Evolutionary conservation across 306 rosid genomes (phyloP).

Genomic region (Lotus japonicus): DNA sequence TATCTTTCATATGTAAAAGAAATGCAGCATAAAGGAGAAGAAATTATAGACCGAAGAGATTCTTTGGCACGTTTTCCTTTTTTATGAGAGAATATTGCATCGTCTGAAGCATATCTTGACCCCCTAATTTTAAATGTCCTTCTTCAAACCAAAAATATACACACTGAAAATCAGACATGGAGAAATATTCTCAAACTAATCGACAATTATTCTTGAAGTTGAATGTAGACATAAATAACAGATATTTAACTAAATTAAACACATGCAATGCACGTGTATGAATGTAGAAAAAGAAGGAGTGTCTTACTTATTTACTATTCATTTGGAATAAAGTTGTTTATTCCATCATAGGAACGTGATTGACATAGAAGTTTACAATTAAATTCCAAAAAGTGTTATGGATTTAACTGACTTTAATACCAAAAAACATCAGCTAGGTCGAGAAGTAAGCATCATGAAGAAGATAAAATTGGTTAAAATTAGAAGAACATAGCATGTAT

Average conservation of each 20-base stretch:
- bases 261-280: neutral
- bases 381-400: neutral
- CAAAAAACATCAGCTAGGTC: neutral
- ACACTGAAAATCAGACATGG: neutral
- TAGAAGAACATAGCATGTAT: neutral
- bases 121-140: too few species aligned
- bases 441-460: neutral
- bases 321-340: constrained; percentile 16
- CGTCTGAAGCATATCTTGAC: constrained; percentile 18
- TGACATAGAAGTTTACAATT: neutral
- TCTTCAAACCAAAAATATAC: neutral
- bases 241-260: neutral
- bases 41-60: constrained; percentile 24
- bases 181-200: neutral
- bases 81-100: constrained; percentile 16
- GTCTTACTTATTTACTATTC: neutral
- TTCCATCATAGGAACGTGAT: neutral
- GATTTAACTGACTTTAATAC: neutral
- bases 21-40: constrained; percentile 13
- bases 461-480: too few species aligned
- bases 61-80: constrained; percentile 19
- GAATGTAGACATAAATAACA: too few species aligned
- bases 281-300: neutral
- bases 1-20: too few species aligned
- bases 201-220: neutral